Percentiles rank a stretch among this genome's conserved stretches.
Evolutionary conservation across 23 red algal genomes (phyloP).

Genomic region (Gracilaria gracilis): DNA sequence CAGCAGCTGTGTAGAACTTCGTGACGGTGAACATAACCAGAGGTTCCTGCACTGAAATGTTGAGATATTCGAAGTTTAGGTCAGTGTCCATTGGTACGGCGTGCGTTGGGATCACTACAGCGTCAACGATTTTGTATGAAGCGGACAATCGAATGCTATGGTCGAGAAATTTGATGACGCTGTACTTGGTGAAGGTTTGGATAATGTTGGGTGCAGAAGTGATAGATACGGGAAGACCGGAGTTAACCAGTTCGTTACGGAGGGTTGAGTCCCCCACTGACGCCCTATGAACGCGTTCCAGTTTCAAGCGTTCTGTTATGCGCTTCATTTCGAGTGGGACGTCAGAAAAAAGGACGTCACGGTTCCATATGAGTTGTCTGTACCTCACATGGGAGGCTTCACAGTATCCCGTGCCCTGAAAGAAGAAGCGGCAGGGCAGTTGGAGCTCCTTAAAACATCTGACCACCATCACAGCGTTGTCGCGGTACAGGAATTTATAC

Average conservation of each 20-base stretch:
- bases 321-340: neutral
- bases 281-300: neutral
- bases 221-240: neutral
- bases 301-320: neutral
- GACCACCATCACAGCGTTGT: neutral
- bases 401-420: neutral
- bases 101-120: neutral
- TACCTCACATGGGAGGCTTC: neutral
- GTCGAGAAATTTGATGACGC: neutral
- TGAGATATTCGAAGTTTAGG: neutral
- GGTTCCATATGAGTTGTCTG: neutral
- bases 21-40: neutral
- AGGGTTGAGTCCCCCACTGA: neutral
- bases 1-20: no score
- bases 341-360: neutral
- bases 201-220: neutral
- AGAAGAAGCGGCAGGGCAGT: neutral
- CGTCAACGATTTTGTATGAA: neutral
- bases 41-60: neutral
- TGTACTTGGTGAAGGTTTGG: neutral
- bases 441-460: neutral
- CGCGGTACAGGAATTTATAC: slow-evolving; percentile 12
- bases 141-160: neutral
- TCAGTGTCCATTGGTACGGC: neutral
- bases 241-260: neutral